A percentile compares a stretch with the other conserved stretches of the same genome.
phyloP scores from a whole-genome alignment of 2,329 filamentous ascomycete genomes.

The Fusarium goolgardi region DNA sequence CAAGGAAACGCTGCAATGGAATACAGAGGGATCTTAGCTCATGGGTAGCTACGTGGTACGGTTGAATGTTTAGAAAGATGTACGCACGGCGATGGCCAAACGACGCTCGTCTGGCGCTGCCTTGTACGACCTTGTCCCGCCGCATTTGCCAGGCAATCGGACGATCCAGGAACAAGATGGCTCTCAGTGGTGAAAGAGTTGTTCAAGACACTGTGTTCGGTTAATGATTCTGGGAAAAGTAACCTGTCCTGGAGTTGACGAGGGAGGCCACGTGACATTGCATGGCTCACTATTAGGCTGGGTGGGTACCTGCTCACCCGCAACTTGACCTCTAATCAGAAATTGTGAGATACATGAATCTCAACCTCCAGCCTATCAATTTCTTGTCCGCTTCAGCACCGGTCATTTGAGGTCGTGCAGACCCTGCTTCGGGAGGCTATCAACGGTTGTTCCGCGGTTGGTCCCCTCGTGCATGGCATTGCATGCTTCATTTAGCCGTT shows the following conservation, averaged over 20 bases:
- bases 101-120: conserved; percentile 30
- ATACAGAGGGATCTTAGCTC: conserved; percentile 15
- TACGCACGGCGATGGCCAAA: conserved; percentile 19
- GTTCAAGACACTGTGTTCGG: conserved; percentile 25
- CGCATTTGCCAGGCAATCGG: conserved; percentile 32
- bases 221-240: conserved; percentile 15
- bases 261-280: conserved; percentile 22
- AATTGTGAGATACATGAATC: neutral
- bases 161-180: conserved; percentile 6
- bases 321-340: conserved; percentile 17
- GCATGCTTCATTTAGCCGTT: conserved; percentile 15
- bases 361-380: neutral
- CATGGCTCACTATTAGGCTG: neutral
- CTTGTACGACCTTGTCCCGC: conserved; percentile 31
- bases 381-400: neutral
- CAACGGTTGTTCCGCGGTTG: conserved; percentile 16
- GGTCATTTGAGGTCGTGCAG: conserved; percentile 4
- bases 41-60: conserved; percentile 21
- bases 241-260: conserved; percentile 5
- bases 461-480: conserved; percentile 8
- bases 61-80: conserved; percentile 16
- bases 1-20: neutral
- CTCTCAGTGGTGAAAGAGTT: neutral
- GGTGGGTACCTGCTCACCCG: neutral
- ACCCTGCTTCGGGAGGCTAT: conserved; percentile 19